A percentile compares a stretch with the other conserved stretches of the same genome.
These are phyloP conservation scores for Echria macrotheca DNA, from an alignment of 495 filamentous ascomycete species.

Conservation along the genomic window DNA sequence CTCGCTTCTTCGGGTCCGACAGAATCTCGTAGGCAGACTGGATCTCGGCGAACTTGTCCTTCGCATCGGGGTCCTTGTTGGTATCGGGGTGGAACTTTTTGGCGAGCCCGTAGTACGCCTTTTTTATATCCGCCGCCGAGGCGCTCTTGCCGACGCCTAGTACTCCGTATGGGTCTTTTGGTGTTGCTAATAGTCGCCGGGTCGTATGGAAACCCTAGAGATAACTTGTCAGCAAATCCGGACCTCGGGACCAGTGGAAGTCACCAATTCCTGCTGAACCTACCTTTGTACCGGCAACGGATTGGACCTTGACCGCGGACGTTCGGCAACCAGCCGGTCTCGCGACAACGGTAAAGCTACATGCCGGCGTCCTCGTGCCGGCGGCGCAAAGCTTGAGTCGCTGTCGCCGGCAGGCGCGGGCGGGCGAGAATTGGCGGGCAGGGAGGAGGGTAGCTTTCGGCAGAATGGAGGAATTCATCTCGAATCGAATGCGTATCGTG, in stretches of 20 bases:
- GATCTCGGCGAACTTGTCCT: constrained; percentile 89
- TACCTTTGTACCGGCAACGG: constrained; percentile 14
- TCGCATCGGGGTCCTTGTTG: constrained; percentile 86
- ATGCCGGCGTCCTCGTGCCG: constrained; percentile 1
- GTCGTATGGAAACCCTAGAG: constrained; percentile 73
- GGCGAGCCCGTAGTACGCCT: constrained; percentile 95
- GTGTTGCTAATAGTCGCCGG: constrained; percentile 48
- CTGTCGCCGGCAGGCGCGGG: constrained; percentile 43
- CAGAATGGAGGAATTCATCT: constrained; percentile 47
- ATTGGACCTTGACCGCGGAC: neutral
- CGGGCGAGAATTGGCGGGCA: constrained; percentile 43
- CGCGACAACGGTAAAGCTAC: constrained; percentile 16
- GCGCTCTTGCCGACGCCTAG: constrained; percentile 80
- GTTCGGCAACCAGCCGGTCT: constrained; percentile 4
- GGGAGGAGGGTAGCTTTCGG: constrained; percentile 48
- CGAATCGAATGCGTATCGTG: constrained; percentile 19
- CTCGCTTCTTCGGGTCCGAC: constrained; percentile 83
- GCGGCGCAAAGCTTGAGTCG: constrained; percentile 30
- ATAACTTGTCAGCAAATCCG: neutral
- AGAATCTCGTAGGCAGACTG: constrained; percentile 90
- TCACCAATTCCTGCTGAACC: no score
- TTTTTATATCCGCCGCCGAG: constrained; percentile 87
- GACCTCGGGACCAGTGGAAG: no score
- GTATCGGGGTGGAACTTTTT: constrained; percentile 98
- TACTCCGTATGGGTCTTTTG: constrained; percentile 76